A percentile compares a stretch with the other conserved stretches of the same genome.
These are phyloP conservation scores for Kodamaea hsintzibuensis DNA, from an alignment of 805 yeast species.

Conservation along the genomic window DNA sequence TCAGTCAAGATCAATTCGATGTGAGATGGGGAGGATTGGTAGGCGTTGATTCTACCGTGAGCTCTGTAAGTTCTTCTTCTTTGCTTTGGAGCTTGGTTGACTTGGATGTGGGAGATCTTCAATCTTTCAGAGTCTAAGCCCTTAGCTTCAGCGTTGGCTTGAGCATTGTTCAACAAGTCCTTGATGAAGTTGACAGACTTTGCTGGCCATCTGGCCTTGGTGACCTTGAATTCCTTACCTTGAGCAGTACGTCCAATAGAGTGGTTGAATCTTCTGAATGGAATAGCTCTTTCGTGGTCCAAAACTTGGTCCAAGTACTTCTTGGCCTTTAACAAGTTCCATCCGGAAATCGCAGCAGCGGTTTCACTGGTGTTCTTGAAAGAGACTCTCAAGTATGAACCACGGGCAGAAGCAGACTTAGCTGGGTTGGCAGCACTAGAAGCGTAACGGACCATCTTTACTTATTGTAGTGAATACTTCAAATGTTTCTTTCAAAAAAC, in stretches of 20 bases:
- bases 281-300: slow-evolving; percentile 99
- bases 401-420: slow-evolving; percentile 98
- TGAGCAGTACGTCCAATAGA: slow-evolving; percentile 99
- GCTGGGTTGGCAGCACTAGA: slow-evolving; percentile 99
- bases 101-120: slow-evolving; percentile 97
- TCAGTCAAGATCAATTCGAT: slow-evolving; percentile 96
- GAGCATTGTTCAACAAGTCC: slow-evolving; percentile 95
- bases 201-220: slow-evolving; percentile 99
- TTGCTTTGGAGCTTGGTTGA: slow-evolving; percentile 99
- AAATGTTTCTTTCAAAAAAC: slow-evolving; percentile 9
- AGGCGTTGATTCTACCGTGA: slow-evolving; percentile 99
- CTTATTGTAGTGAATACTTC: slow-evolving; percentile 10
- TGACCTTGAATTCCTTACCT: slow-evolving; percentile 99
- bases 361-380: slow-evolving; percentile 99
- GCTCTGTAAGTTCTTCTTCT: slow-evolving; percentile 99
- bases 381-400: slow-evolving; percentile 98
- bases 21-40: slow-evolving; percentile 99
- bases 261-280: slow-evolving; percentile 96
- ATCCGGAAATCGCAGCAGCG: slow-evolving; percentile 97
- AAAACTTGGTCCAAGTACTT: slow-evolving; percentile 92
- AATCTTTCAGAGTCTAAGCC: slow-evolving; percentile 95
- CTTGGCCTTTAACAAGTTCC: slow-evolving; percentile 96
- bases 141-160: slow-evolving; percentile 97
- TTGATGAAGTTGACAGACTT: slow-evolving; percentile 95
- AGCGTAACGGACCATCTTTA: slow-evolving; percentile 97